Conservation (phyloP, 192 early-diverging fungal genomes). For the Funneliformis mosseae region DNA sequence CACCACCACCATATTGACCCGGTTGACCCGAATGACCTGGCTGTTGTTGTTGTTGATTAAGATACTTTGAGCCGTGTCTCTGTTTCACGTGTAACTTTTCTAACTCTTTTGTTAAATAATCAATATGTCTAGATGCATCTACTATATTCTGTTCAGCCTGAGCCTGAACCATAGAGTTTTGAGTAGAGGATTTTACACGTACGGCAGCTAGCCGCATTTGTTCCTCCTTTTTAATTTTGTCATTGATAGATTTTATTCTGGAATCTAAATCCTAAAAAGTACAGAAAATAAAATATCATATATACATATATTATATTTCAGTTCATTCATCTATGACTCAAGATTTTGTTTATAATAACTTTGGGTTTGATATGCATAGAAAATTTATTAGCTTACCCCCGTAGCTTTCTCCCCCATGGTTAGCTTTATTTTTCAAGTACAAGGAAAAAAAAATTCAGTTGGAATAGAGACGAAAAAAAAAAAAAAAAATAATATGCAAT, state of each 20-base stretch:
- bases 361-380: not conserved
- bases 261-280: conserved; percentile 39
- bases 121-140: conserved; percentile 68
- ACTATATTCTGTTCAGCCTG: conserved; percentile 76
- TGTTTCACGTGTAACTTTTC: conserved; percentile 60
- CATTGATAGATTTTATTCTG: conserved; percentile 45
- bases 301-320: not conserved
- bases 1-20: not conserved
- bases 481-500: too few species aligned
- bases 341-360: not conserved
- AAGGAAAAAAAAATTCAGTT: too few species aligned
- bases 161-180: conserved; percentile 50
- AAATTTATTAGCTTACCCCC: too few species aligned
- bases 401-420: too few species aligned
- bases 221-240: conserved; percentile 47
- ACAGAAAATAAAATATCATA: not conserved
- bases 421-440: too few species aligned
- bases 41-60: not conserved
- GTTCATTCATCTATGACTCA: not conserved
- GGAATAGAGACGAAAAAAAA: too few species aligned
- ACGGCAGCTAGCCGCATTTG: conserved; percentile 64
- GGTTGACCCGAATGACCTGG: conserved; percentile 29
- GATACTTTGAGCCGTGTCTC: conserved; percentile 44
- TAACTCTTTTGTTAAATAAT: conserved; percentile 69
- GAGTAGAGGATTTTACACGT: conserved; percentile 45